Percentiles rank a stretch among this genome's conserved stretches.
phyloP scores from a whole-genome alignment of 1,284 basidiomycete genomes.

The Lignosus rhinocerotis region DNA sequence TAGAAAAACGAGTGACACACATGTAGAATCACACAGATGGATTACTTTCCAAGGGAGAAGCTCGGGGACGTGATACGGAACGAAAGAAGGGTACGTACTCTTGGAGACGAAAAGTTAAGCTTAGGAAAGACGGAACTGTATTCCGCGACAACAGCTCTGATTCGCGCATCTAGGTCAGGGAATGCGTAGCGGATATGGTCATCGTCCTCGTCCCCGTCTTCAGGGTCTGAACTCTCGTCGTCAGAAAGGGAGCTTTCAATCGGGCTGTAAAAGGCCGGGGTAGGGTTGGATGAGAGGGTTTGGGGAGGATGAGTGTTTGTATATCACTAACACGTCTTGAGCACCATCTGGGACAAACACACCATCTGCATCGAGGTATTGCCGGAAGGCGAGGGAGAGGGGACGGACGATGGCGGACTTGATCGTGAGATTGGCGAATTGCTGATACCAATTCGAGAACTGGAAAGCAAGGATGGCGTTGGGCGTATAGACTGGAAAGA shows the following conservation, averaged over 20 bases:
- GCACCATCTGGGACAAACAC: slow-evolving; percentile 84
- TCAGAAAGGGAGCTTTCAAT: slow-evolving; percentile 60
- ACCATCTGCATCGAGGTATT: slow-evolving; percentile 79
- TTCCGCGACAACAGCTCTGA: slow-evolving; percentile 64
- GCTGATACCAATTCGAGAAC: slow-evolving; percentile 88
- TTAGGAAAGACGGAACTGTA: slow-evolving; percentile 94
- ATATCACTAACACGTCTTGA: slow-evolving; percentile 61
- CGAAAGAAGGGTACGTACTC: slow-evolving; percentile 46
- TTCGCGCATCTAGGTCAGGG: slow-evolving; percentile 76
- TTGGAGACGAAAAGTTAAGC: slow-evolving; percentile 90
- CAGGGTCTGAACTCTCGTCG: slow-evolving; percentile 44
- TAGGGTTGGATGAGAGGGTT: slow-evolving; percentile 20
- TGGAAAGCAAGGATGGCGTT: slow-evolving; percentile 73
- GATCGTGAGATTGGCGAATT: slow-evolving; percentile 69
- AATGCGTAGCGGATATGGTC: slow-evolving; percentile 55
- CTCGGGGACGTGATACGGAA: neutral
- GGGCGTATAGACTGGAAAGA: slow-evolving; percentile 55
- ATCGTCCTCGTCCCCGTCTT: slow-evolving; percentile 44
- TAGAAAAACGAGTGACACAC: too few species aligned
- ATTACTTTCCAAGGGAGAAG: too few species aligned
- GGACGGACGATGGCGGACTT: slow-evolving; percentile 80
- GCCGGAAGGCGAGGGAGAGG: slow-evolving; percentile 62
- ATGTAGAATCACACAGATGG: too few species aligned
- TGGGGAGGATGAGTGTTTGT: slow-evolving; percentile 6
- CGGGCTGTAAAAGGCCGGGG: slow-evolving; percentile 40